Conservation (phyloP, 345 rosid genomes). For the Brassica cretica region DNA sequence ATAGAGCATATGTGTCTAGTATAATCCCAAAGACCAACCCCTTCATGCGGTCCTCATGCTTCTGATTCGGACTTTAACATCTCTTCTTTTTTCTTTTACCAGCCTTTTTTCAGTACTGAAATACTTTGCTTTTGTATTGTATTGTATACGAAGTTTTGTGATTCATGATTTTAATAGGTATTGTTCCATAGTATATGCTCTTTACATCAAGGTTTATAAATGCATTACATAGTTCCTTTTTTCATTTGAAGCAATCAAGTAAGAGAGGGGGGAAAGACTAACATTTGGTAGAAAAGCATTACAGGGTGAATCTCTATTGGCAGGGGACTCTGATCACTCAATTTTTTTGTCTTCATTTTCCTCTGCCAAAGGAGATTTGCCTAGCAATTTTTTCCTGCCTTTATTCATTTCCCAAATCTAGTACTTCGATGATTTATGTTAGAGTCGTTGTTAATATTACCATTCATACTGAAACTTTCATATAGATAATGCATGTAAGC, state of each 20-base stretch:
- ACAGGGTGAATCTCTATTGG: conserved; percentile 38
- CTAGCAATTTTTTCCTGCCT: conserved; percentile 24
- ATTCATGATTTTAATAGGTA: conserved; percentile 21
- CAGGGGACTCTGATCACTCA: conserved; percentile 16
- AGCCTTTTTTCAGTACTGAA: neutral
- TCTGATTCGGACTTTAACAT: conserved; percentile 11
- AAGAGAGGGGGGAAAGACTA: neutral
- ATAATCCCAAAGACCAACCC: conserved; percentile 28
- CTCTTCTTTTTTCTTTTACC: neutral
- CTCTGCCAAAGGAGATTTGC: conserved; percentile 44
- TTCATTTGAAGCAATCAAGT: conserved; percentile 10
- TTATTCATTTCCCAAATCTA: neutral
- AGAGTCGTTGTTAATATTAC: neutral
- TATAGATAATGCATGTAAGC: neutral
- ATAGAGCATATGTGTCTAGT: conserved; percentile 33
- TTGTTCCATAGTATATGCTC: conserved; percentile 32
- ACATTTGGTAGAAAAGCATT: conserved; percentile 22
- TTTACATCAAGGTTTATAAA: conserved; percentile 15
- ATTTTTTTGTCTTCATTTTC: conserved; percentile 4
- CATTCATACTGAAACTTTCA: neutral
- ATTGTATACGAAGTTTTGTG: neutral
- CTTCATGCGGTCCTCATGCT: conserved; percentile 28
- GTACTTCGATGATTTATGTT: neutral
- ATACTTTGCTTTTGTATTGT: neutral
- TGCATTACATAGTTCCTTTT: neutral